Evolutionary conservation across 1,284 basidiomycete species (phyloP).

Genomic region (Rhodotorula glutinis): DNA sequence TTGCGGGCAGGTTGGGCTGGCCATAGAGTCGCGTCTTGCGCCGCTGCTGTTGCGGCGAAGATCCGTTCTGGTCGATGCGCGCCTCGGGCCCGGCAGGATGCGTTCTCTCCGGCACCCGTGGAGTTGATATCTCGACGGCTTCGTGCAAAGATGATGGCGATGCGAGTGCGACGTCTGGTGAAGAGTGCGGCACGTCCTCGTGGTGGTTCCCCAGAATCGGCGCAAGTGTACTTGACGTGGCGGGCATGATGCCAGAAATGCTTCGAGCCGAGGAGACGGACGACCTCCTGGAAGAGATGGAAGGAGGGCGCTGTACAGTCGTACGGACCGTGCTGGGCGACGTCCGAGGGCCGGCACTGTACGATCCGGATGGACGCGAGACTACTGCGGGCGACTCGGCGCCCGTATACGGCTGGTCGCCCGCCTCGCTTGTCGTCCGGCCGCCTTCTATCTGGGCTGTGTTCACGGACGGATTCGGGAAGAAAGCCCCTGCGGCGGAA

Average conservation of each 20-base stretch:
- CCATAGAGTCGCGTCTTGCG: too few species aligned
- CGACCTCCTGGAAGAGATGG: conserved; percentile 2
- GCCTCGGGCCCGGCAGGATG: too few species aligned
- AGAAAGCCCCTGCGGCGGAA: too few species aligned
- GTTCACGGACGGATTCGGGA: too few species aligned
- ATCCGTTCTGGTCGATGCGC: neutral
- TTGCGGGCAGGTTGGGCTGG: too few species aligned
- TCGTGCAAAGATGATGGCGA: neutral
- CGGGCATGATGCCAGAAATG: neutral
- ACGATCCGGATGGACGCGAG: too few species aligned
- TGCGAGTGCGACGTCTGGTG: neutral
- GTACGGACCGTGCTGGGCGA: neutral
- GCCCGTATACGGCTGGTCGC: too few species aligned
- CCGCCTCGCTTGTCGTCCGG: too few species aligned
- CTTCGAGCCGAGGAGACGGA: conserved; percentile 7
- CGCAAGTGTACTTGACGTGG: neutral
- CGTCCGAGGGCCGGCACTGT: neutral
- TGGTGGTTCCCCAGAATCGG: neutral
- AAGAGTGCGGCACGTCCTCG: neutral
- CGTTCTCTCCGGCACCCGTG: too few species aligned
- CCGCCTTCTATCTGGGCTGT: too few species aligned
- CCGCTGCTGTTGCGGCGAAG: neutral
- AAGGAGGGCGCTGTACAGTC: neutral
- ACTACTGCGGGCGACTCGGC: too few species aligned
- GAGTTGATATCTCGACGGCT: too few species aligned